Evolutionary conservation across 192 early-diverging fungal genomes (phyloP).

Genomic region (Entomortierella parvispora): DNA sequence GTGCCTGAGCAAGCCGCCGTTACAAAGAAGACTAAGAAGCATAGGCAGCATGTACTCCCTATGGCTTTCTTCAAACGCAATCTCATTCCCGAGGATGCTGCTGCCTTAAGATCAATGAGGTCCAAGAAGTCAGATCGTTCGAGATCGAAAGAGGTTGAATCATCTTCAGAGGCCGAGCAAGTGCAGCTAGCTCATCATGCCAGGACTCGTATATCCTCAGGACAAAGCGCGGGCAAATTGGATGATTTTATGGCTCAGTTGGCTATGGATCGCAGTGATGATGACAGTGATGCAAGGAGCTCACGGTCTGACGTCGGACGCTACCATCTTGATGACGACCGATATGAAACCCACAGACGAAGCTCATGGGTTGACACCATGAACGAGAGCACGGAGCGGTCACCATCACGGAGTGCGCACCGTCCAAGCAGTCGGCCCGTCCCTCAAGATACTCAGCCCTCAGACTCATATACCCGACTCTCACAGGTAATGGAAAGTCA

Average conservation of each 20-base stretch:
- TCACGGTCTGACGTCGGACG: no score
- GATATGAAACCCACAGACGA: no score
- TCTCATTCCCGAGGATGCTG: constrained; percentile 16
- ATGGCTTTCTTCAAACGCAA: constrained; percentile 23
- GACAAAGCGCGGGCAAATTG: constrained; percentile 5
- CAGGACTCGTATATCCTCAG: constrained; percentile 20
- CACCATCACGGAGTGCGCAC: no score
- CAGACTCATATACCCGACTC: background rate
- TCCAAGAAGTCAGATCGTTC: background rate
- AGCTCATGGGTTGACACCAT: no score
- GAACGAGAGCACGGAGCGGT: no score
- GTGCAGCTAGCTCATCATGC: constrained; percentile 25
- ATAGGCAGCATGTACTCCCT: constrained; percentile 21
- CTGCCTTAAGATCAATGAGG: constrained; percentile 7
- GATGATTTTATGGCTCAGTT: constrained; percentile 28
- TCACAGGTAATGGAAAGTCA: no score
- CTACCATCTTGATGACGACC: no score
- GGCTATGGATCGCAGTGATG: constrained; percentile 18
- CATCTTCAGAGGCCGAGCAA: background rate
- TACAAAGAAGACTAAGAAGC: background rate
- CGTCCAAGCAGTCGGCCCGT: background rate
- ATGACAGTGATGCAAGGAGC: constrained; percentile 25
- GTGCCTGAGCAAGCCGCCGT: background rate
- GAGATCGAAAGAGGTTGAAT: background rate
- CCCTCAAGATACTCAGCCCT: background rate